These are phyloP conservation scores for Colletotrichum liaoningense DNA, from an alignment of 2,329 filamentous ascomycete species.

Conservation along the genomic window DNA sequence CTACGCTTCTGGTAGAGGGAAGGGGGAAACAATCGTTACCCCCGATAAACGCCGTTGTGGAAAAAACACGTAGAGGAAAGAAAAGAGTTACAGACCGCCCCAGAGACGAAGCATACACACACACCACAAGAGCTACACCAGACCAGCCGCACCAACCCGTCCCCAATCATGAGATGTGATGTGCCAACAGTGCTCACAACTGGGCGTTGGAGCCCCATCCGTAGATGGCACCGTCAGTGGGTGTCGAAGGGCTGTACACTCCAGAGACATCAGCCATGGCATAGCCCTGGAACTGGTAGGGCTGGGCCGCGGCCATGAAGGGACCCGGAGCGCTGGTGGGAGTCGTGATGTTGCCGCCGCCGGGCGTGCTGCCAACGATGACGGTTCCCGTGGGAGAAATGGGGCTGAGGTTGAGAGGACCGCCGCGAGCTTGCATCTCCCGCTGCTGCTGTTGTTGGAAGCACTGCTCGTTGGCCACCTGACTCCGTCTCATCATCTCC, in stretches of 20 bases:
- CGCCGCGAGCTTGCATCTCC: neutral
- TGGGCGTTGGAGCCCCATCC: constrained; percentile 21
- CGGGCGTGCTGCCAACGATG: neutral
- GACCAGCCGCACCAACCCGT: neutral
- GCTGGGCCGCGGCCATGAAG: neutral
- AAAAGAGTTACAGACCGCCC: neutral
- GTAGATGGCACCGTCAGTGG: constrained; percentile 17
- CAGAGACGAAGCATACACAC: neutral
- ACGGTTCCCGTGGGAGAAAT: neutral
- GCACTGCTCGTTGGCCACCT: neutral
- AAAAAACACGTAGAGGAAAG: neutral
- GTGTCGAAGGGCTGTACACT: constrained; percentile 17
- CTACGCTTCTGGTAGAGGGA: neutral
- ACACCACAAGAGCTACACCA: neutral
- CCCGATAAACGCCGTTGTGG: neutral
- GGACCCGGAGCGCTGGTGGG: neutral
- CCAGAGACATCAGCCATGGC: constrained; percentile 28
- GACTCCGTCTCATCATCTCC: neutral
- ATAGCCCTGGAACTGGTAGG: constrained; percentile 22
- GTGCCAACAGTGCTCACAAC: neutral
- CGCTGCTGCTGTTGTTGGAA: neutral
- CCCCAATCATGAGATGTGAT: neutral
- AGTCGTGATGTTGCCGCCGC: neutral
- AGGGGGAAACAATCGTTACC: neutral
- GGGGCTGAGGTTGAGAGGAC: neutral